Evolutionary conservation across 2,329 filamentous ascomycete species (phyloP).

Genomic region (Capronia americana): DNA sequence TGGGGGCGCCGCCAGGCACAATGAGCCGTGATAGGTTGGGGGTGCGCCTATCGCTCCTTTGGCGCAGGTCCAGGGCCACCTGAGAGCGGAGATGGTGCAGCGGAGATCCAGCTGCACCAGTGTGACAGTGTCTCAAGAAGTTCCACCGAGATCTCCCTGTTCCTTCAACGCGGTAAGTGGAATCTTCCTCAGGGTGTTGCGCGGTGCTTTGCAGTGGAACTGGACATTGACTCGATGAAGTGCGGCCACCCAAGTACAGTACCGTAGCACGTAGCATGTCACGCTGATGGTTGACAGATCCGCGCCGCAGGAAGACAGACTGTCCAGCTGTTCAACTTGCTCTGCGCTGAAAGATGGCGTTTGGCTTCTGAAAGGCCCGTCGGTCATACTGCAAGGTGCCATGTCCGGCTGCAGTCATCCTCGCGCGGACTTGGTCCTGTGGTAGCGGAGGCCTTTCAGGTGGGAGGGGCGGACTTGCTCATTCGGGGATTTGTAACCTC

Average conservation of each 20-base stretch:
- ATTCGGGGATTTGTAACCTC: constrained; percentile 5
- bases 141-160: constrained; percentile 17
- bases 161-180: background rate
- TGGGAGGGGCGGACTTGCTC: background rate
- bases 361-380: background rate
- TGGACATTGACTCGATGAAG: background rate
- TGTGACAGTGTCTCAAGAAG: constrained; percentile 18
- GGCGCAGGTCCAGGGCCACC: background rate
- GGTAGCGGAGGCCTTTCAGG: background rate
- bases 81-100: constrained; percentile 13
- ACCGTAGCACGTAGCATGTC: background rate
- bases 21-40: constrained; percentile 3
- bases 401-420: constrained; percentile 13
- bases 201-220: background rate
- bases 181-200: background rate
- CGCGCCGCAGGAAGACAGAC: background rate
- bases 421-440: background rate
- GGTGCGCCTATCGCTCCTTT: constrained; percentile 2
- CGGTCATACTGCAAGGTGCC: constrained; percentile 9
- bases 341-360: background rate
- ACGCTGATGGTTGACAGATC: background rate
- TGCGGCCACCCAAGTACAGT: background rate
- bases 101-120: constrained; percentile 17
- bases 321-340: background rate
- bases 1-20: background rate